Evolutionary conservation across 192 early-diverging fungal species (phyloP), one percentile per base, ranked within the genome.

Genomic region (Podochytrium sp.): DNA sequence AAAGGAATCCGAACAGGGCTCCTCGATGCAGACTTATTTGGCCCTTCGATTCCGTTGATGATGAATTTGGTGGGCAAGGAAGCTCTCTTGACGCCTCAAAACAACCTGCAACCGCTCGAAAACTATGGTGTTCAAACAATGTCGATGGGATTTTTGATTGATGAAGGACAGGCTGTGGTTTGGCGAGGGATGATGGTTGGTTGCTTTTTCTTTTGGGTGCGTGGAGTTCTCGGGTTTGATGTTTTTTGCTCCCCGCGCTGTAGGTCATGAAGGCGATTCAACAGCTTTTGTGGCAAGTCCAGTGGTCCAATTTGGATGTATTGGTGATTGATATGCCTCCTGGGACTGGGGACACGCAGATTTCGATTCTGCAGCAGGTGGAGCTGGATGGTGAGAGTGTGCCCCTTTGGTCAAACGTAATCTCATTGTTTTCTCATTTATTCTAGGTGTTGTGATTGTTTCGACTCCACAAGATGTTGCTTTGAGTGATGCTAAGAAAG

Each of bases 391-490:
- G 90, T 87, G 77, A 57, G 78, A 16, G 23, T 25, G 27, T 20
- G 1, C 40, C 38, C n/a, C 32, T 30, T 43, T 3, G 40, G 29
- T 33, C 40, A 20, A 40, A 10, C 52, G 0, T 47, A 56, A 4
- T 35, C 65, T 57, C 42, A 35, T 40, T 12, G 43, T 1, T 68
- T 51, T 10, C 29, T 60, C 43, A 23, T 65, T 25, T 41, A 29
- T 79, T 12, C n/a, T 70, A 75, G 92, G 93, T 23, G 91, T 91
- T 16, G 86, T 96, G 5, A 92, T 96, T 73, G 89, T 96, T 2
- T 93, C 94, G 2, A 96, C 95, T 0, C 95, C 95, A 39, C 95
- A 96, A 76, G 95, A 96, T 75, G 85, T 96, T 75, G 92, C 95
- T 1, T 79, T 95, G 27, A 78, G 86, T 40, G 95, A 96, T 75